Base-by-base conservation (phyloP, 495 filamentous ascomycete genomes). In the Annulohypoxylon moriforme region DNA sequence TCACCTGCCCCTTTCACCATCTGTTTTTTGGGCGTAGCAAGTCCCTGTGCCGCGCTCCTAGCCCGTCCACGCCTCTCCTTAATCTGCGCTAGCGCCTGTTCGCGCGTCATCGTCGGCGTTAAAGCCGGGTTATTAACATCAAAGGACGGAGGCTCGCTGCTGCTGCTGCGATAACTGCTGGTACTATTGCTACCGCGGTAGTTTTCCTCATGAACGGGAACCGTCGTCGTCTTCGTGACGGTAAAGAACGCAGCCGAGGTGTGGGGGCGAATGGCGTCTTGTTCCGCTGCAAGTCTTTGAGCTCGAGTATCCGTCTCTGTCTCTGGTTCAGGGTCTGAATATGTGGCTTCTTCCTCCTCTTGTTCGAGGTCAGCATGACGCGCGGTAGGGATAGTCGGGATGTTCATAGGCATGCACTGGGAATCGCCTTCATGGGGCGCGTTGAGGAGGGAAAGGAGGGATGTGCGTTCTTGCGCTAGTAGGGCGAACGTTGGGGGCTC, bases 21-120 rank as follows among this genome's bases (percentile, higher is more conserved):
- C 70, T 81, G 83, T 60, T 76, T 79, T 14, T 74, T 67, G 0
- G 84, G 82, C n/a, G 84, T 85, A 42, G 81, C 74, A 13, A 78
- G 69, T 38, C 78, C 78, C 61, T 83, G 77, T 9, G 78, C 78
- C 11, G 81, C 67, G 70, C 83, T 83, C 31, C 81, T 69, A 31
- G 84, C 85, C 16, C 87, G 77, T 2, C 82, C 86, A 31, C 87
- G 75, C 0, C 86, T 80, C 68, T 86, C 84, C 44, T 82, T 76
- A 56, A 89, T 88, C 80, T 84, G 80, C 18, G 82, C 85, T 3
- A 89, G 78, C n/a, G 85, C 85, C 75, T 89, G 77, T 76, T 89
- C 87, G 56, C 86, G 79, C 31, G 84, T 83, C 85, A 88, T 86
- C 38, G 85, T 87, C 7, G 85, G 86, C 47, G 81, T 83, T 38